Conservation (phyloP, 202 grass and related monocot genomes). For the Schoenoplectus triqueter region DNA sequence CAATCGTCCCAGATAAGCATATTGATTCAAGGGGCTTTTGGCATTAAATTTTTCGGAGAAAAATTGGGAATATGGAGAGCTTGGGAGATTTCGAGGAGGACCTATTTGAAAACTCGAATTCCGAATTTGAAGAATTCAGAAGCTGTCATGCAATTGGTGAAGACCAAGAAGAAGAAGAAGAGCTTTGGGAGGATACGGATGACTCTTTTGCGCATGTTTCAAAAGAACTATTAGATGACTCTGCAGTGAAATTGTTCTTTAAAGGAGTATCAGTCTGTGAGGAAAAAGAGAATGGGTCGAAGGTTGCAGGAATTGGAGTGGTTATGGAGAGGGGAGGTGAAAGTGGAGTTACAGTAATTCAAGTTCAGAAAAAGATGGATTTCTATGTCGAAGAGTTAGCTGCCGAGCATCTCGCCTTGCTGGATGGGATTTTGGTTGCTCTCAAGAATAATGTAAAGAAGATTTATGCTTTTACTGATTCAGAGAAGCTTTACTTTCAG, state of each 20-base stretch:
- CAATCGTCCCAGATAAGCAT: conserved; percentile 12
- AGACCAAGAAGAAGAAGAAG: conserved; percentile 41
- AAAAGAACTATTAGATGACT: conserved; percentile 72
- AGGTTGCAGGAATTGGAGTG: conserved; percentile 80
- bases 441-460: conserved; percentile 73
- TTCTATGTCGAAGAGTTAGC: conserved; percentile 90
- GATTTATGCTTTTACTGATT: conserved; percentile 94
- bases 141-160: conserved; percentile 89
- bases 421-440: conserved; percentile 87
- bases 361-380: conserved; percentile 95
- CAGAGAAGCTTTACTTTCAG: conserved; percentile 94
- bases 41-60: not conserved
- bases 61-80: conserved; percentile 45
- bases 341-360: conserved; percentile 51
- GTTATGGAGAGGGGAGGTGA: conserved; percentile 78
- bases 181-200: conserved; percentile 84
- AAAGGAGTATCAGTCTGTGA: conserved; percentile 75
- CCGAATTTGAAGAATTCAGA: conserved; percentile 71
- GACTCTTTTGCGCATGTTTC: conserved; percentile 67
- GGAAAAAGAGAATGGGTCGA: conserved; percentile 43
- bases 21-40: conserved; percentile 24
- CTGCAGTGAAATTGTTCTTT: conserved; percentile 80
- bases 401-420: conserved; percentile 89
- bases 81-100: conserved; percentile 37
- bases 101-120: conserved; percentile 43